phyloP scores from a whole-genome alignment of 129 eudicot species.

The Lactuca sativa region DNA sequence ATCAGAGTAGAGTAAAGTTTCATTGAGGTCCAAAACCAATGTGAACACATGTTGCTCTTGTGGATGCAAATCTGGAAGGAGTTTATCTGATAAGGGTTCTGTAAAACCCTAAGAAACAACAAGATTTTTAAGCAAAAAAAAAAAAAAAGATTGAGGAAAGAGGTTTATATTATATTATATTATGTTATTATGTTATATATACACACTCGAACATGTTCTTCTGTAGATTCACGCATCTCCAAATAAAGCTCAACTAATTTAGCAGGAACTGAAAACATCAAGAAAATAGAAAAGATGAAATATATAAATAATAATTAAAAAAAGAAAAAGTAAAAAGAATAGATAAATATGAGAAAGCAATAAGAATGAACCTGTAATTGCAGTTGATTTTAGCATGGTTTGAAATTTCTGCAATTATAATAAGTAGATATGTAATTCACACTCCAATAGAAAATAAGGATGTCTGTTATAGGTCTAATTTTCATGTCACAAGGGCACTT shows the following conservation, averaged over 20 bases:
- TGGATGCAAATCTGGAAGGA: slow-evolving; percentile 91
- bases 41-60: slow-evolving; percentile 76
- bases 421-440: slow-evolving; percentile 2
- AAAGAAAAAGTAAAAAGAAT: background rate
- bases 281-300: slow-evolving; percentile 7
- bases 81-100: slow-evolving; percentile 77
- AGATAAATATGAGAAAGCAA: background rate
- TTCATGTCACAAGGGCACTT: too few species aligned
- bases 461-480: too few species aligned
- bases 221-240: slow-evolving; percentile 70
- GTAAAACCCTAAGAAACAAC: slow-evolving; percentile 60
- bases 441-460: too few species aligned
- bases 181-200: background rate
- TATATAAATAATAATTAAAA: slow-evolving; percentile 1
- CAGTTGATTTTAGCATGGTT: slow-evolving; percentile 53
- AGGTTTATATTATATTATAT: background rate
- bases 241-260: slow-evolving; percentile 67
- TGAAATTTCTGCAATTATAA: slow-evolving; percentile 70
- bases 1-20: slow-evolving; percentile 79
- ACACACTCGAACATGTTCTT: slow-evolving; percentile 77
- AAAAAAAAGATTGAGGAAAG: background rate
- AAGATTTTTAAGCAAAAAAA: slow-evolving; percentile 5
- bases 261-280: slow-evolving; percentile 60
- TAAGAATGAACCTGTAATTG: slow-evolving; percentile 53
- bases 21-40: slow-evolving; percentile 82